Base-by-base conservation (phyloP, 2,329 filamentous ascomycete genomes). In the Ophiostoma sp. region DNA sequence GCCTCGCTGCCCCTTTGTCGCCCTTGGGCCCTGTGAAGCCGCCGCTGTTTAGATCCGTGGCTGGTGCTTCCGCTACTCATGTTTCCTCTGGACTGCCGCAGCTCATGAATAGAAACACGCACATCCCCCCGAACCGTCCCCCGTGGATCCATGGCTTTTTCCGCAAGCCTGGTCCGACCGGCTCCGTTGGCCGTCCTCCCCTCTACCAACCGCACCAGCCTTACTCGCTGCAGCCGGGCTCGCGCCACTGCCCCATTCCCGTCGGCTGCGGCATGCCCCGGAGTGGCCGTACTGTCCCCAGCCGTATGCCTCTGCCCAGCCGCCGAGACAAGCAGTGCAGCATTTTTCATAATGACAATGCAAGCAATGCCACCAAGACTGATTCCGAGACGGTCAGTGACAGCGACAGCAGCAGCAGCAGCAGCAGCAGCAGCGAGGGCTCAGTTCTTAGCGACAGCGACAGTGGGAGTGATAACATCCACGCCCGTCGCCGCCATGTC, bases 191-290 rank as follows among this genome's bases (percentile, higher is more conserved):
- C 12, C 52, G 64, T 8, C 44, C 64, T 8, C n/a, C 38, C 38
- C n/a, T 64, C 7, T 52, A 38, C 65, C 45, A 47, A 4, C 58
- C 65, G 14, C 3, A 14, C 4, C 67, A 64, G 38, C 67, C 64
- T 5, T 69, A 69, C 65, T 27, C 38, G 44, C 36, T 66, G 45
- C 65, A 45, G 38, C 27, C 45, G 7, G 65, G 60, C 9, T 65
- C 65, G 41, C 64, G 58, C 9, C 60, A 41, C 27, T 16, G 18
- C 1, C 60, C 60, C 38, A 42, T 18, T 16, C 40, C 60, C 38
- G 3, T 55, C 18, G 7, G 3, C 5, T 7, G 14, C 36, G 38
- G 60, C 6, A 40, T 42, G 40, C 40, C 38, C 7, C 16, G 60
- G 14, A 14, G 38, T 40, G 58, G 58, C 5, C 40, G 60, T 18